Base-by-base conservation (phyloP, 23 red algal species). In the Gracilaria vermiculophylla region DNA sequence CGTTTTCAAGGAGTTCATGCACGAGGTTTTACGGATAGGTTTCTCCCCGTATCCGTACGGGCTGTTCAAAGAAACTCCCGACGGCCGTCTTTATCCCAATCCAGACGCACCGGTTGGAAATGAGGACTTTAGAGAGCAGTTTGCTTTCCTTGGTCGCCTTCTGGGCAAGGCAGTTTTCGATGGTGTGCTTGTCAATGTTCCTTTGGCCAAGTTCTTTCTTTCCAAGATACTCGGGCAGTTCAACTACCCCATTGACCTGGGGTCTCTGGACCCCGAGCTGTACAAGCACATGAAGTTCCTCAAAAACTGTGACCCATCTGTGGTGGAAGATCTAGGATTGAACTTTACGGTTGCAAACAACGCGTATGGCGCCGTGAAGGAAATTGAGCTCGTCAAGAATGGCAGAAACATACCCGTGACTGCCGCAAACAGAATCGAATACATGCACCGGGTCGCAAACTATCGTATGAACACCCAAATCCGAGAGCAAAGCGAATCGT, bases 1-100 rank as follows among this genome's bases (percentile, higher is more conserved):
- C 28, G 93, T 99, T 0, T 99, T 95, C 82, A 99, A 99, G 36
- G 97, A 99, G 86, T 99, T 99, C 44, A 93, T 99, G 88, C 78
- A 99, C 62, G 73, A 99, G 44, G 82, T 99, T 20, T 36, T 99
- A 6, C 62, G 73, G 27, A 66, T 76, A 49, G 90, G 90, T 1
- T 85, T 99, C 24, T 99, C 97, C 32, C 97, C 97, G 0, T 94
- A 85, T 33, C 76, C 83, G 24, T 99, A 99, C 73, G 92, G 97
- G 17, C 53, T 99, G 23, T 96, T 99, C 62, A 83, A 92, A 48
- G 93, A 58, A 14, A 99, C 92, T n/a, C 75, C 75, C 16, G 87
- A 94, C 58, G 93, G 93, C 0, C 71, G 45, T 34, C 83, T 99
- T 2, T 99, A 90, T 60, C 97, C 97, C 1, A 99, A 99, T 45